phyloP scores from a whole-genome alignment of 495 filamentous ascomycete species.

The Aspergillus cristatus region DNA sequence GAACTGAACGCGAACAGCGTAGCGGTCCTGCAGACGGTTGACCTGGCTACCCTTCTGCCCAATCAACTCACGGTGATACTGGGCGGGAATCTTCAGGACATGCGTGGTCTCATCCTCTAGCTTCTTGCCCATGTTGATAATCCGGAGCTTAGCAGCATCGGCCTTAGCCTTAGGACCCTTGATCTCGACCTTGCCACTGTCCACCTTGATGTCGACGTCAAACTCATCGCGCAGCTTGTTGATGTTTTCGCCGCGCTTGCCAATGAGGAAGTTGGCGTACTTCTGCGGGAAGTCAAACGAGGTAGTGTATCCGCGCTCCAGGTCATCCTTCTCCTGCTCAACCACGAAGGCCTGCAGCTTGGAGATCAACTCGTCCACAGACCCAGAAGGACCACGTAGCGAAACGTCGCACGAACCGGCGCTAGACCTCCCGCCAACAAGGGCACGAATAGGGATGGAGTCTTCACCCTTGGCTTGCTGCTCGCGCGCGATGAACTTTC shows the following conservation, averaged over 20 bases:
- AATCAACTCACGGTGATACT: conserved; percentile 72
- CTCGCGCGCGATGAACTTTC: conserved; percentile 66
- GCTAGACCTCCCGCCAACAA: conserved; percentile 38
- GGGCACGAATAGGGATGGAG: conserved; percentile 64
- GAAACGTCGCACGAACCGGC: conserved; percentile 45
- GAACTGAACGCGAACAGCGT: conserved; percentile 91
- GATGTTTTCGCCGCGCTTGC: conserved; percentile 85
- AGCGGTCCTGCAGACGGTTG: conserved; percentile 67
- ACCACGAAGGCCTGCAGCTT: conserved; percentile 70
- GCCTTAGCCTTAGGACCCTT: conserved; percentile 72
- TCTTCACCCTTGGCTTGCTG: conserved; percentile 56
- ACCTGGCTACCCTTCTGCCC: conserved; percentile 56
- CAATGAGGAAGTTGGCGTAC: conserved; percentile 87
- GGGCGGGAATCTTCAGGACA: conserved; percentile 75
- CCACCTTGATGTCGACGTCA: conserved; percentile 91
- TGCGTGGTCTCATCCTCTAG: conserved; percentile 83
- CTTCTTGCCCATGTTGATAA: conserved; percentile 64
- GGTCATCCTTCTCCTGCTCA: conserved; percentile 76
- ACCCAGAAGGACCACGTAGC: conserved; percentile 64
- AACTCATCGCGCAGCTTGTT: conserved; percentile 92
- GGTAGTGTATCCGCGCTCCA: conserved; percentile 74
- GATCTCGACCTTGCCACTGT: conserved; percentile 60
- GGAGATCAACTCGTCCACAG: conserved; percentile 57
- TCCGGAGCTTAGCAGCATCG: conserved; percentile 70
- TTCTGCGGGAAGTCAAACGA: conserved; percentile 92